phyloP scores from a whole-genome alignment of 805 yeast species.

The Lipomyces japonicus region DNA sequence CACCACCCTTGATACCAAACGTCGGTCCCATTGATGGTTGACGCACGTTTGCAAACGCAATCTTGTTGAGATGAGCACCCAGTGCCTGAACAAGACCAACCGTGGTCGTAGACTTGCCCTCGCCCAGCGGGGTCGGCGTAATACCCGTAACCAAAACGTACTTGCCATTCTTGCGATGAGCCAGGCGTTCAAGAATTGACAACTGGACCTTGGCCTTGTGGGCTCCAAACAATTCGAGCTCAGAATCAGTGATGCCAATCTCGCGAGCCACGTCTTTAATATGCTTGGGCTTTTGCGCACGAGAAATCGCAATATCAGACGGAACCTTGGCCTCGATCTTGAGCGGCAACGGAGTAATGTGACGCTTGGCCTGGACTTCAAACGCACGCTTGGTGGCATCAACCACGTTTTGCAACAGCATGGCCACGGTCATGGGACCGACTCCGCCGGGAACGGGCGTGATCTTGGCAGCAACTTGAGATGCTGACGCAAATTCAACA shows the following conservation, averaged over 20 bases:
- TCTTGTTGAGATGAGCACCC: slow-evolving; percentile 80
- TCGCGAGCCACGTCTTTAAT: slow-evolving; percentile 73
- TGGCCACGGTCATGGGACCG: slow-evolving; percentile 98
- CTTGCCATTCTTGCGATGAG: slow-evolving; percentile 64
- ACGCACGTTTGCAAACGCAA: slow-evolving; percentile 89
- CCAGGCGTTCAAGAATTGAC: slow-evolving; percentile 64
- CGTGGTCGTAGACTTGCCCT: slow-evolving; percentile 95
- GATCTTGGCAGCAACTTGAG: slow-evolving; percentile 58
- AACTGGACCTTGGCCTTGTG: slow-evolving; percentile 84
- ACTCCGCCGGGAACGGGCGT: slow-evolving; percentile 99
- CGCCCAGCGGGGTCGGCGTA: slow-evolving; percentile 97
- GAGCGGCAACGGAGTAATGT: slow-evolving; percentile 55
- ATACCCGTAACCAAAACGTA: slow-evolving; percentile 93
- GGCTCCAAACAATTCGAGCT: slow-evolving; percentile 84
- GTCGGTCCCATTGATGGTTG: slow-evolving; percentile 99
- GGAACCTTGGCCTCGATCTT: slow-evolving; percentile 68
- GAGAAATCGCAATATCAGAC: slow-evolving; percentile 82
- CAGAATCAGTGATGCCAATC: slow-evolving; percentile 71
- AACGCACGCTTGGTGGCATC: slow-evolving; percentile 68
- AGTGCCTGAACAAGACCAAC: slow-evolving; percentile 95
- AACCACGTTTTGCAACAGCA: slow-evolving; percentile 80
- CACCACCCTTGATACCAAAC: slow-evolving; percentile 98
- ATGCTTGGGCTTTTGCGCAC: slow-evolving; percentile 82
- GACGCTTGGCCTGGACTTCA: slow-evolving; percentile 44
- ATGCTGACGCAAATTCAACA: slow-evolving; percentile 73